Evolutionary conservation across 2,329 filamentous ascomycete genomes (phyloP), one percentile per base, ranked within the genome.

Genomic region (Phialemonium atrogriseum): DNA sequence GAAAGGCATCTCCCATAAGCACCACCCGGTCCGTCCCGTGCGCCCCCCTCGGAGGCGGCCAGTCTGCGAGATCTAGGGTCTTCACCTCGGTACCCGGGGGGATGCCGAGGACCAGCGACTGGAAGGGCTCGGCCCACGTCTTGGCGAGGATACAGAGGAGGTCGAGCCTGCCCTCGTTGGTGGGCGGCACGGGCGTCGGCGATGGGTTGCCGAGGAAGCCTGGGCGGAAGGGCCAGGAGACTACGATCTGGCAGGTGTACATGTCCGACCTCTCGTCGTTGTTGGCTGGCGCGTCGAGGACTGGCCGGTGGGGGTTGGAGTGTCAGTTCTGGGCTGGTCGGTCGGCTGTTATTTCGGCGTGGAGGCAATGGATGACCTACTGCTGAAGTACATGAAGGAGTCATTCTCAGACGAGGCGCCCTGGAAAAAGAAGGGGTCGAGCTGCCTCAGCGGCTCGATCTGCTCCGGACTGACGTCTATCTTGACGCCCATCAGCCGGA

Each of bases 391-490:
- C 12, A 71, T 45, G 43, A 67, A 76, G 0, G 60, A 58, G 24
- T 68, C 58, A 4, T 68, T 66, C 16, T 56, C 49, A 0, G 71
- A 69, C 22, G 73, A 60, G 1, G 62, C 60, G 0, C 70, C 70
- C 30, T 75, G 70, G 13, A 75, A 58, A 30, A 75, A 70, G 24
- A 64, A 70, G 0, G 70, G 64, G 32, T 77, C 71, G 1, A 73
- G 56, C 2, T 51, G 51, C 5, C 55, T 53, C 3, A 72, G 53
- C 0, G 59, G 57, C 1, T 50, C 46, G 12, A 67, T 56, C 23
- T 68, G 49, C 11, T 59, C 52, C 0, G 55, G 47, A 0, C 59
- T 52, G 20, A 67, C 58, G 0, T 57, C 41, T 6, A 64, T 43
- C 24, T 59, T 66, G 8, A 61, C 54, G 3, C 71, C 70, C 2